A percentile compares a stretch with the other conserved stretches of the same genome.
These are phyloP conservation scores for Iris pallida DNA, from an alignment of 116 monocot species.

Conservation along the genomic window DNA sequence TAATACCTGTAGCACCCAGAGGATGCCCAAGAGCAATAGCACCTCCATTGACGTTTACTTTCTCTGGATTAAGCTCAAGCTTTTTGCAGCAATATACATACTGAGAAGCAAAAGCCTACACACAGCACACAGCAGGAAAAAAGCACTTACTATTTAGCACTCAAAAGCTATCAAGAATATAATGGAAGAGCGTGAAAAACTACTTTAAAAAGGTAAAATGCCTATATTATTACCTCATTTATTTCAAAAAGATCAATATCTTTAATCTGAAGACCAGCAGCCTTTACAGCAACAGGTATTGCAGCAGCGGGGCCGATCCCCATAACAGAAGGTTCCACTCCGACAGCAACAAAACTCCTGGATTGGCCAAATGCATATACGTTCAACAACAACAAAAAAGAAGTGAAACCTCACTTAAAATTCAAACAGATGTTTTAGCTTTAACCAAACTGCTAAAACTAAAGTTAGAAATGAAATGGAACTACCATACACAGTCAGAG, in stretches of 20 bases:
- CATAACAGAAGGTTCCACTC: slow-evolving; percentile 85
- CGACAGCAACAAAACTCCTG: slow-evolving; percentile 90
- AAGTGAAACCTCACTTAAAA: too few species aligned
- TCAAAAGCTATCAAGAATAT: not conserved
- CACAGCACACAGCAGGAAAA: not conserved
- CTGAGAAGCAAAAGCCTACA: slow-evolving; percentile 83
- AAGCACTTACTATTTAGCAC: too few species aligned
- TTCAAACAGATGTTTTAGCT: too few species aligned
- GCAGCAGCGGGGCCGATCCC: slow-evolving; percentile 87
- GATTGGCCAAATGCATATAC: too few species aligned
- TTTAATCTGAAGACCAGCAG: slow-evolving; percentile 77
- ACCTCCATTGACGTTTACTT: slow-evolving; percentile 70
- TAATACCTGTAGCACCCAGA: slow-evolving; percentile 67
- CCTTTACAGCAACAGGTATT: slow-evolving; percentile 76
- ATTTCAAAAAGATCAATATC: slow-evolving; percentile 95
- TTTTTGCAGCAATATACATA: slow-evolving; percentile 62
- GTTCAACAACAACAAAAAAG: too few species aligned
- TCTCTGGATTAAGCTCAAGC: slow-evolving; percentile 37
- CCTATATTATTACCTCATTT: slow-evolving; percentile 56
- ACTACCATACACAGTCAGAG: too few species aligned
- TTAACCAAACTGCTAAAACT: too few species aligned
- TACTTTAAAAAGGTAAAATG: not conserved
- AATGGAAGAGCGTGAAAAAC: not conserved
- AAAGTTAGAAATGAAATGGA: too few species aligned
- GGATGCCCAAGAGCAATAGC: slow-evolving; percentile 74